Conservation (phyloP, 78 protist genomes). For the Dictyostelium citrinum region DNA sequence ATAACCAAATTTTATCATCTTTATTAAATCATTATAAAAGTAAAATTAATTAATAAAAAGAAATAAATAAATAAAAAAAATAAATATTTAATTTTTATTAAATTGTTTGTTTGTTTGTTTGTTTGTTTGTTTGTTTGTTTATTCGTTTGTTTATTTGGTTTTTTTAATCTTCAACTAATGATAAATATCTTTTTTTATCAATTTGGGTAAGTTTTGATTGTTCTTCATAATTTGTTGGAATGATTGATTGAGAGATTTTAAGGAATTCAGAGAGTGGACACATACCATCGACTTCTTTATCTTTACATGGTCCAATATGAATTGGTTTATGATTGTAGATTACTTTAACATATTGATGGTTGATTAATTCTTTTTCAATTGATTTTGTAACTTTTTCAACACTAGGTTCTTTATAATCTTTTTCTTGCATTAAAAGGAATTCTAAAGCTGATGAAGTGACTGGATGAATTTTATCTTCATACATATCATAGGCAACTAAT, state of each 20-base stretch:
- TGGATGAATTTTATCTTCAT: slow-evolving; percentile 56
- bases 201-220: slow-evolving; percentile 17
- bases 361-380: neutral
- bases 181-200: slow-evolving; percentile 9
- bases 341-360: slow-evolving; percentile 50
- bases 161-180: neutral
- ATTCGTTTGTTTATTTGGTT: too few species aligned
- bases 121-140: too few species aligned
- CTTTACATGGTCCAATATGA: slow-evolving; percentile 47
- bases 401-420: neutral
- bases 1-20: slow-evolving; percentile 18
- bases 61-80: neutral
- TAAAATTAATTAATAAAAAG: neutral
- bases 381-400: neutral
- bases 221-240: slow-evolving; percentile 24
- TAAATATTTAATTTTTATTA: neutral
- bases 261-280: slow-evolving; percentile 50
- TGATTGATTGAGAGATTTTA: slow-evolving; percentile 20
- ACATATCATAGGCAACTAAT: slow-evolving; percentile 54
- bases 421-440: slow-evolving; percentile 34
- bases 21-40: neutral
- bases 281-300: slow-evolving; percentile 63
- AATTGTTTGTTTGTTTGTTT: neutral
- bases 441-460: slow-evolving; percentile 45
- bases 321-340: slow-evolving; percentile 34